These are phyloP conservation scores for Sporothrix inflata DNA, from an alignment of 2,329 filamentous ascomycete species.

Conservation along the genomic window DNA sequence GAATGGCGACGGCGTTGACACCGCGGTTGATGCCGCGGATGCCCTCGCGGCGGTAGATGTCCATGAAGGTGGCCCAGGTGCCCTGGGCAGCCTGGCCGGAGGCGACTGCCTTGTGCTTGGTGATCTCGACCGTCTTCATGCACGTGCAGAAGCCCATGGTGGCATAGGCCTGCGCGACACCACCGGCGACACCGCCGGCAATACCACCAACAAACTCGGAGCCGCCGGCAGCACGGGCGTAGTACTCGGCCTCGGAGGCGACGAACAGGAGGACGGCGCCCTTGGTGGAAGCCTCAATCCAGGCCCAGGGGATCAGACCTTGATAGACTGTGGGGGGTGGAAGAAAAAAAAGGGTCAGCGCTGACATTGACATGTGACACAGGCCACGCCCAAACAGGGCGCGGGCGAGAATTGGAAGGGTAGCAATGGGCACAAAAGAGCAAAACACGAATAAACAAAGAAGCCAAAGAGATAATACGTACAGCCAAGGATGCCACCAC, in stretches of 20 bases:
- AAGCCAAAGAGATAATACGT: conserved; percentile 49
- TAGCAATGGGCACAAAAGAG: no score
- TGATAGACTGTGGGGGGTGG: conserved; percentile 76
- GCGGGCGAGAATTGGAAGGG: not conserved
- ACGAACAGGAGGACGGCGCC: conserved; percentile 98
- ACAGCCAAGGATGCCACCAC: conserved; percentile 94
- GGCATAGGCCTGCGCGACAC: conserved; percentile 96
- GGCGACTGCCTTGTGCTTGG: conserved; percentile 91
- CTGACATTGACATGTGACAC: conserved; percentile 22
- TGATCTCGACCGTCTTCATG: conserved; percentile 99
- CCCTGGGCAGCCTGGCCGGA: conserved; percentile 81
- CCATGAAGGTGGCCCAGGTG: conserved; percentile 94
- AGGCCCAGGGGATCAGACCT: conserved; percentile 98
- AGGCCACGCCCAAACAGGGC: not conserved
- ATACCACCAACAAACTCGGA: conserved; percentile 88
- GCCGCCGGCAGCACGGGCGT: conserved; percentile 81
- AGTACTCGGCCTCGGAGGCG: conserved; percentile 96
- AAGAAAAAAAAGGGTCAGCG: not conserved
- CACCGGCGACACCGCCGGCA: conserved; percentile 85
- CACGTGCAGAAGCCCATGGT: conserved; percentile 99
- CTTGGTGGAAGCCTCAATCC: conserved; percentile 99
- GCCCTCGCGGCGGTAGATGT: conserved; percentile 93
- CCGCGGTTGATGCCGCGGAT: conserved; percentile 97
- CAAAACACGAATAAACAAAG: not conserved
- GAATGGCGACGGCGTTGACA: conserved; percentile 97